Percentiles rank a stretch among this genome's conserved stretches.
phyloP scores from a whole-genome alignment of 768 basidiomycete species.

The Terana coerulea region DNA sequence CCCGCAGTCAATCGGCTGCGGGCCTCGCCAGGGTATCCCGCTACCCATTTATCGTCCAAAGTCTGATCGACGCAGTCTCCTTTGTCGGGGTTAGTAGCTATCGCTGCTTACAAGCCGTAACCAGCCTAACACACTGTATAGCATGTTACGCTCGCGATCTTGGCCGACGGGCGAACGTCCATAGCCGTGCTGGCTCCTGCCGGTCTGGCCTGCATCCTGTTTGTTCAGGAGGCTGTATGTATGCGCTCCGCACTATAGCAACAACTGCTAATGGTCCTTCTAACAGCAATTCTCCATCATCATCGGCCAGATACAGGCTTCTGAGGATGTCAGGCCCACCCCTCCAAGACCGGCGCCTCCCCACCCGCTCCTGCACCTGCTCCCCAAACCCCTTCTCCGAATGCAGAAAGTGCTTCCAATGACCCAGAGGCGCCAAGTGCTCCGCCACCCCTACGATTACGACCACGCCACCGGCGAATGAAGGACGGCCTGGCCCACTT shows the following conservation, averaged over 20 bases:
- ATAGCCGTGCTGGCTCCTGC: conserved; percentile 81
- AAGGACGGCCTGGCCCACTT: conserved; percentile 28
- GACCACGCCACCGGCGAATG: conserved; percentile 10
- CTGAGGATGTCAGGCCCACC: conserved; percentile 48
- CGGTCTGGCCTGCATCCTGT: conserved; percentile 74
- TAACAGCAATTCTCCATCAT: conserved; percentile 78
- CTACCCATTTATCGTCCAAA: conserved; percentile 80
- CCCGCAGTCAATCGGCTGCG: conserved; percentile 72
- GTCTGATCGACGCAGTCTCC: conserved; percentile 75
- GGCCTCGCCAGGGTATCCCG: conserved; percentile 75
- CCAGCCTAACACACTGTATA: conserved; percentile 14
- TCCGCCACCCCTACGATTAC: conserved; percentile 10
- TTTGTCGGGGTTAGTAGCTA: conserved; percentile 59
- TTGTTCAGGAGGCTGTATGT: conserved; percentile 80
- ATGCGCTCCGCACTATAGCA: not conserved
- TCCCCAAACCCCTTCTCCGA: conserved; percentile 5
- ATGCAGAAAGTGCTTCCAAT: not conserved
- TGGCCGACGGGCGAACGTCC: conserved; percentile 79
- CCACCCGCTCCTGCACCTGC: conserved; percentile 22
- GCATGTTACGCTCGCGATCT: conserved; percentile 85
- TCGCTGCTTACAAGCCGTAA: not conserved
- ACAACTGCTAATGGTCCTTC: not conserved
- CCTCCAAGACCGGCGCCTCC: conserved; percentile 18
- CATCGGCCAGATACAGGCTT: conserved; percentile 79
- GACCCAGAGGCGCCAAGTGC: not conserved